Conservation (phyloP, 176 grass and related monocot species). For the Cocos nucifera region DNA sequence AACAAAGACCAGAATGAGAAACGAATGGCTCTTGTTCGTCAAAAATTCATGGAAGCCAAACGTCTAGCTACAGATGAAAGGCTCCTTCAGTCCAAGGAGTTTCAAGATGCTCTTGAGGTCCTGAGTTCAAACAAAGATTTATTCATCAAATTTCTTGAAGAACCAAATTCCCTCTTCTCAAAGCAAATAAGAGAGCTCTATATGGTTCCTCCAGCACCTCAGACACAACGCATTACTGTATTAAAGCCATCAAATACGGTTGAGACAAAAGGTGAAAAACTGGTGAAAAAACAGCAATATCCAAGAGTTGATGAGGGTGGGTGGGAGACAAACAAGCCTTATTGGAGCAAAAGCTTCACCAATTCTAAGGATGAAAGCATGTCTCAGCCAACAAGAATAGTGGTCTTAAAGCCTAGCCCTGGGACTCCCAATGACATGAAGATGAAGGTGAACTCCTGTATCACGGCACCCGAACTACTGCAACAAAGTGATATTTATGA, state of each 20-base stretch:
- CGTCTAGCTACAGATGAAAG: slow-evolving; percentile 54
- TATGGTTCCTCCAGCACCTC: slow-evolving; percentile 27
- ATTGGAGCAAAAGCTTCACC: slow-evolving; percentile 37
- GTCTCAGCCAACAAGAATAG: slow-evolving; percentile 68
- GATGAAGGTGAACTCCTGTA: slow-evolving; percentile 21
- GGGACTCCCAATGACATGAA: slow-evolving; percentile 7
- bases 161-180: slow-evolving; percentile 62
- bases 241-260: slow-evolving; percentile 69
- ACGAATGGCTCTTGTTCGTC: slow-evolving; percentile 56
- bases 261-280: slow-evolving; percentile 39
- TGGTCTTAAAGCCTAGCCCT: slow-evolving; percentile 79
- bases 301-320: slow-evolving; percentile 26
- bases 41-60: slow-evolving; percentile 91
- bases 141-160: slow-evolving; percentile 90
- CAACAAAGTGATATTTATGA: slow-evolving; percentile 10
- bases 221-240: slow-evolving; percentile 71
- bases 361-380: slow-evolving; percentile 33
- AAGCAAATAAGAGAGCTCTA: slow-evolving; percentile 11
- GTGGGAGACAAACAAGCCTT: slow-evolving; percentile 20
- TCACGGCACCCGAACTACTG: slow-evolving; percentile 19
- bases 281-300: slow-evolving; percentile 12
- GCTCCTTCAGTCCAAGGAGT: slow-evolving; percentile 55
- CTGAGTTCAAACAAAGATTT: slow-evolving; percentile 90
- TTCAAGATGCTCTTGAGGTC: slow-evolving; percentile 83
- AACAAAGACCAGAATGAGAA: slow-evolving; percentile 29